A percentile compares a stretch with the other conserved stretches of the same genome.
Evolutionary conservation across 345 rosid species (phyloP).

Genomic region (Salix koriyanagi): DNA sequence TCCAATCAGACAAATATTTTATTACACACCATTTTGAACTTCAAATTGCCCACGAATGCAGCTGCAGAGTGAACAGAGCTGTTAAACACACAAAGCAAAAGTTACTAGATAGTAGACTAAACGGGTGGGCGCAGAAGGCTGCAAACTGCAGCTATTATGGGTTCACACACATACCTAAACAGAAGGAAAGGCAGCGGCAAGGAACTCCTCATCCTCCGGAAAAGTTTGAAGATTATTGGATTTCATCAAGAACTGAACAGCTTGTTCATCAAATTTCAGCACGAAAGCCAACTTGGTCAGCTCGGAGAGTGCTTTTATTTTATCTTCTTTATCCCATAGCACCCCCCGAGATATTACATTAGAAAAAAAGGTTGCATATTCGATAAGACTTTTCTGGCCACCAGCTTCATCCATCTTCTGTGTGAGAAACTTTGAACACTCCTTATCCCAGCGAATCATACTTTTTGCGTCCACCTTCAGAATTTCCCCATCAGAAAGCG

Average conservation of each 20-base stretch:
- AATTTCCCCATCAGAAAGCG: constrained; percentile 36
- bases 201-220: constrained; percentile 51
- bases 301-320: constrained; percentile 39
- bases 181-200: not conserved
- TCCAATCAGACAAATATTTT: not conserved
- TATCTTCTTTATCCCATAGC: constrained; percentile 37
- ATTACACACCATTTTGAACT: not conserved
- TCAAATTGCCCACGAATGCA: not conserved
- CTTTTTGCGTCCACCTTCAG: constrained; percentile 19
- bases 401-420: constrained; percentile 37
- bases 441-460: constrained; percentile 57
- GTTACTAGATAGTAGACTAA: not conserved
- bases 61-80: not conserved
- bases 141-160: not conserved
- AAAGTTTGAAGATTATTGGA: constrained; percentile 50
- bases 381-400: constrained; percentile 32
- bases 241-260: constrained; percentile 50
- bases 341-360: constrained; percentile 51
- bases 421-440: constrained; percentile 32
- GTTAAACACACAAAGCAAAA: not conserved
- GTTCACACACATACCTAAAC: not conserved
- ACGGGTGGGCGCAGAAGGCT: not conserved
- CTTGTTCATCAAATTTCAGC: constrained; percentile 47
- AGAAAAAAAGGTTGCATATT: constrained; percentile 51
- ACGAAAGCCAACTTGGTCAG: constrained; percentile 56